Evolutionary conservation across 129 eudicot species (phyloP), one percentile per base, ranked within the genome.

Genomic region (Tagetes erecta): DNA sequence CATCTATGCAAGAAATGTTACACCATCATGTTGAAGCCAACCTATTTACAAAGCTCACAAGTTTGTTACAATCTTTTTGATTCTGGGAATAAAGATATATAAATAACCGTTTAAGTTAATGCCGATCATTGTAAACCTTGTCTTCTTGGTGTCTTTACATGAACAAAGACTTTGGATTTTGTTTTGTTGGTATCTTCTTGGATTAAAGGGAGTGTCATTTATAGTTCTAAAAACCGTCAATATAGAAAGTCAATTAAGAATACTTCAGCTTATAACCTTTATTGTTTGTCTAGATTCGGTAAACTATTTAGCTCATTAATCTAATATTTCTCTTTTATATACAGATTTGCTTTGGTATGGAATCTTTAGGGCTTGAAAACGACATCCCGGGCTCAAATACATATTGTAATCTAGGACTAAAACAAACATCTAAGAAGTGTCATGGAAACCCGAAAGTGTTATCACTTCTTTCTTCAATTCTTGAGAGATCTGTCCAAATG

Each of bases 401-500:
- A 5, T 78, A 80, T 57, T 40, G 53, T 10, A 78, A 41, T 8
- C 71, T 85, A 33, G 93, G 90, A n/a, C 78, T 88, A 20, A 74
- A 75, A 56, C 80, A 78, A 67, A 72, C 83, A 1, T 72, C 11
- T 67, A 79, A 72, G 31, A 52, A 75, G 7, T 59, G 51, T 49
- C 52, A 74, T 35, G 77, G 63, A 67, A 67, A 75, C 57, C 88
- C 95, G 0, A 77, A 60, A 64, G 70, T 86, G 45, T 35, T 88
- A 34, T 56, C 87, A 2, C 40, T 81, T 72, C 75, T 88, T 44
- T 78, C 88, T 6, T 76, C 85, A 6, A 68, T 79, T 65, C 74
- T 88, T 1, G 89, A 83, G 41, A 79, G 77, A 40, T 55, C 70
- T 12, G 75, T 88, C 47, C 80, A 69, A n/a, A 84, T 71, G 75